Evolutionary conservation across 164 flowering plant genomes (phyloP), one percentile per base, ranked within the genome.

Genomic region (Saururus chinensis): DNA sequence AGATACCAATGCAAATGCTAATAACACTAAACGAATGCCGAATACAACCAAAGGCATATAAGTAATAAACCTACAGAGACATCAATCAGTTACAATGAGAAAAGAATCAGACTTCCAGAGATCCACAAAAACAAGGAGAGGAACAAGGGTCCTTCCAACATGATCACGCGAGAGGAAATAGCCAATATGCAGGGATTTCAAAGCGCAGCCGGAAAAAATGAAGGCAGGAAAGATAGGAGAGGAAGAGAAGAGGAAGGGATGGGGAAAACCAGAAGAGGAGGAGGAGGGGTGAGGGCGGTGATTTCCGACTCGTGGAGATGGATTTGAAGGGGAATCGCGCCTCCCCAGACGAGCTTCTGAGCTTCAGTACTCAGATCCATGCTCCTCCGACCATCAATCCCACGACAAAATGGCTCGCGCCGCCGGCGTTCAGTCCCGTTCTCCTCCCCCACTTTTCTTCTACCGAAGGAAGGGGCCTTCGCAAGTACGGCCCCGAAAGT

Each of bases 231-330:
- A 60, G 7, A 0, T 0, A 12, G 52, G 30, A 62, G 35, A 16
- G 22, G 4, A 21, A 26, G 9, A 5, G 24, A 13, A 3, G 35
- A 51, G 25, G 6, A 21, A 56, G 40, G 19, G 22, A n/a, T n/a
- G n/a, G 52, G 55, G 37, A 24, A 19, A 26, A 86, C 89, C 75
- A 81, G 66, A 56, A 82, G 84, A 20, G 95, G 93, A 10, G 93
- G 83, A 66, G 99, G 97, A 73, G 86, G 76, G 20, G 99, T 93
- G 37, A 84, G 85, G 41, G 96, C 81, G 49, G 99, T 81, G 73
- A 91, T 88, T 70, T 91, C 95, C 7, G 97, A 88, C 59, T 91
- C 89, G 63, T 91, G 93, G 70, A 95, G 99, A 76, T 87, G 93
- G 68, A 95, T 84, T 73, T 95, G 97, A 12, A 95, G 80, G 4